phyloP scores from a whole-genome alignment of 116 monocot genomes.

The Dioscorea cayenensis region DNA sequence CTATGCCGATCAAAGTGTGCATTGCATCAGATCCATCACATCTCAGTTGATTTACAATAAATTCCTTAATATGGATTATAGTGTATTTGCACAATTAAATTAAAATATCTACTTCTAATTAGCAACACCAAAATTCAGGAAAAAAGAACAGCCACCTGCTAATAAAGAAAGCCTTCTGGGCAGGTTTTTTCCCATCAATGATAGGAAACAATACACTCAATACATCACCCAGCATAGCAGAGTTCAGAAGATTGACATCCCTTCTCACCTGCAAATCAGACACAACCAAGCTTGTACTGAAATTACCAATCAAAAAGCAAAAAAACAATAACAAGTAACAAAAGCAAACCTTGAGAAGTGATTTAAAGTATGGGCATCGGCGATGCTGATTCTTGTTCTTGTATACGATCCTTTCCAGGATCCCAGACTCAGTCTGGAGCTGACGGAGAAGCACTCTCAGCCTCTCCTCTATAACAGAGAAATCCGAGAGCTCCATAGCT shows the following conservation, averaged over 20 bases:
- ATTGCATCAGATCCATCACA: background rate
- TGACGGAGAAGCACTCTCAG: slow-evolving; percentile 25
- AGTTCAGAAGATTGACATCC: slow-evolving; percentile 44
- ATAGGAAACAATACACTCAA: slow-evolving; percentile 29
- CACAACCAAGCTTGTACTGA: background rate
- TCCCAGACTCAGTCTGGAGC: slow-evolving; percentile 32
- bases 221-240: slow-evolving; percentile 29
- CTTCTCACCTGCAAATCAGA: slow-evolving; percentile 38
- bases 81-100: background rate
- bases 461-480: slow-evolving; percentile 16
- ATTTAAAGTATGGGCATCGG: slow-evolving; percentile 45
- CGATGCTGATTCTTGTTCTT: slow-evolving; percentile 68
- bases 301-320: background rate
- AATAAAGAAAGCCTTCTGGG: slow-evolving; percentile 18
- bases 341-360: slow-evolving; percentile 33
- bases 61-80: background rate
- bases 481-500: background rate
- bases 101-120: background rate
- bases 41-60: background rate
- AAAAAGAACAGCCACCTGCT: slow-evolving; percentile 24
- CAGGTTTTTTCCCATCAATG: slow-evolving; percentile 29
- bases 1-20: too few species aligned
- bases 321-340: background rate
- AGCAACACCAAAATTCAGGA: background rate
- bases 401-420: slow-evolving; percentile 54